Percentiles rank a stretch among this genome's conserved stretches.
Evolutionary conservation across 495 filamentous ascomycete genomes (phyloP).

Genomic region (Talaromyces ruber): DNA sequence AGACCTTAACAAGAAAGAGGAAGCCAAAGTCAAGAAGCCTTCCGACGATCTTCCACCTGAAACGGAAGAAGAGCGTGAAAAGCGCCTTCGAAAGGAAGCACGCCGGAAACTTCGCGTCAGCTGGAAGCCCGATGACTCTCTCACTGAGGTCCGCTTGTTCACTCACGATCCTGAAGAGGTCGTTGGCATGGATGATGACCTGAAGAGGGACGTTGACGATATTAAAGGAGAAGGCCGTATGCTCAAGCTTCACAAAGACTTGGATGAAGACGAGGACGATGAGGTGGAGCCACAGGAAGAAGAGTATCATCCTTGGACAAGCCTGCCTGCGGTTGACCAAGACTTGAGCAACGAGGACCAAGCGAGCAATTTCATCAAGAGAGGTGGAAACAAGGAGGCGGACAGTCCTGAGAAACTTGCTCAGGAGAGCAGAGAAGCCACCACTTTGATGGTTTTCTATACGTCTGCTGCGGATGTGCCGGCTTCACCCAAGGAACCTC

Average conservation of each 20-base stretch:
- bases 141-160: slow-evolving; percentile 66
- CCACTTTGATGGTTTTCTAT: slow-evolving; percentile 80
- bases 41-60: slow-evolving; percentile 52
- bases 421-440: slow-evolving; percentile 64
- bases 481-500: slow-evolving; percentile 64
- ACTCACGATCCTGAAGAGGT: slow-evolving; percentile 77
- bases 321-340: slow-evolving; percentile 47
- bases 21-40: slow-evolving; percentile 43
- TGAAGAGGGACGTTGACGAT: slow-evolving; percentile 60
- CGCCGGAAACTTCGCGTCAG: slow-evolving; percentile 61
- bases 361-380: slow-evolving; percentile 48
- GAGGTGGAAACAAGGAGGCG: slow-evolving; percentile 51
- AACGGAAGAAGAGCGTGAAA: slow-evolving; percentile 65
- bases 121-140: slow-evolving; percentile 64
- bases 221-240: slow-evolving; percentile 71
- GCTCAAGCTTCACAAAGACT: slow-evolving; percentile 62
- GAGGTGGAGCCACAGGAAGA: slow-evolving; percentile 43
- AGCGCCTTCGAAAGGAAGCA: slow-evolving; percentile 70
- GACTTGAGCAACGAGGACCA: slow-evolving; percentile 44
- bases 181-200: slow-evolving; percentile 55
- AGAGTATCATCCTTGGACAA: slow-evolving; percentile 32
- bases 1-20: slow-evolving; percentile 56
- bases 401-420: slow-evolving; percentile 55
- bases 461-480: slow-evolving; percentile 67
- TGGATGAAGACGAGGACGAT: slow-evolving; percentile 58